Evolutionary conservation across 352 stramenopile species (phyloP).

Genomic region (Phytopythium cucurbitacearum): DNA sequence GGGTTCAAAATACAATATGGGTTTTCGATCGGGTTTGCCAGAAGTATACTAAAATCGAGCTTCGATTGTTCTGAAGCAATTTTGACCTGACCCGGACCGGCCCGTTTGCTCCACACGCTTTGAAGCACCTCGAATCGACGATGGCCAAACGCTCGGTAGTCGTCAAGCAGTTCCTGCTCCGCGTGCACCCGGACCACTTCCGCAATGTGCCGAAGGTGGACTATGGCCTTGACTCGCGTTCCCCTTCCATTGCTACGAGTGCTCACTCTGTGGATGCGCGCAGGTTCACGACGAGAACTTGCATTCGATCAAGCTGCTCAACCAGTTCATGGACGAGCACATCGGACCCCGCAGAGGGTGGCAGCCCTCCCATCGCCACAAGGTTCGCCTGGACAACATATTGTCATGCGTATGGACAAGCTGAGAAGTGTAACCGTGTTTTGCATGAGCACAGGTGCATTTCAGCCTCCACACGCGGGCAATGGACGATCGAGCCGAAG

Average conservation of each 20-base stretch:
- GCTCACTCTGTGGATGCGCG: background rate
- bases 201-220: constrained; percentile 34
- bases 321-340: constrained; percentile 66
- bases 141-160: constrained; percentile 44
- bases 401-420: too few species aligned
- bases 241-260: background rate
- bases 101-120: too few species aligned
- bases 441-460: constrained; percentile 19
- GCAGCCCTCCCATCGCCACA: too few species aligned
- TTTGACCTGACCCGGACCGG: too few species aligned
- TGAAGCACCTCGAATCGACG: background rate
- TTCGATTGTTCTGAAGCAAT: too few species aligned
- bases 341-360: background rate
- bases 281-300: constrained; percentile 70
- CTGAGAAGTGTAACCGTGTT: constrained; percentile 22
- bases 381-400: too few species aligned
- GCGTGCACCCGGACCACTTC: constrained; percentile 69
- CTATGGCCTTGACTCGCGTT: background rate
- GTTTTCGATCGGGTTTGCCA: too few species aligned
- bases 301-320: constrained; percentile 62
- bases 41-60: too few species aligned
- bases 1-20: too few species aligned
- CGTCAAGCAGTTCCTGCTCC: constrained; percentile 72
- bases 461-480: constrained; percentile 11
- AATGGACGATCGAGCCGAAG: constrained; percentile 7